A percentile compares a stretch with the other conserved stretches of the same genome.
Evolutionary conservation across 148 eudicot genomes (phyloP).

Genomic region (Beta vulgaris): DNA sequence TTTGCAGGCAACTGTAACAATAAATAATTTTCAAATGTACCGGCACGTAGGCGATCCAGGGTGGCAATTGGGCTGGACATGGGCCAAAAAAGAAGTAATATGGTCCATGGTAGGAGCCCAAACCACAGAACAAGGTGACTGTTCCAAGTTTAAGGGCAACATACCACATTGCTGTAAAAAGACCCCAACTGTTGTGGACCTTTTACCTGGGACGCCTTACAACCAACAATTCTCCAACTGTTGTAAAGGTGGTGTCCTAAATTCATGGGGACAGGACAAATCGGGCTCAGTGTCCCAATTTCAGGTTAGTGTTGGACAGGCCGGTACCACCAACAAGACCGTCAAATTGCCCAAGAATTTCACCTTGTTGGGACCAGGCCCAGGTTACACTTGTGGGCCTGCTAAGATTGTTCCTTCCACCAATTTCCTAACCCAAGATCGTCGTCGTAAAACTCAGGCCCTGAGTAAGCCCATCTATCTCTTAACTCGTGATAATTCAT

Average conservation of each 20-base stretch:
- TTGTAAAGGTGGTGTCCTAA: slow-evolving; percentile 75
- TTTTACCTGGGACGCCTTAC: slow-evolving; percentile 76
- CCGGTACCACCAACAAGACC: slow-evolving; percentile 69
- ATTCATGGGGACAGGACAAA: slow-evolving; percentile 84
- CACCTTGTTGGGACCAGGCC: slow-evolving; percentile 86
- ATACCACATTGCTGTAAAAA: slow-evolving; percentile 80
- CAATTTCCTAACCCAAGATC: slow-evolving; percentile 49
- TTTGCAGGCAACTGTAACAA: slow-evolving; percentile 61
- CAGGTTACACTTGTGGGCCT: slow-evolving; percentile 94
- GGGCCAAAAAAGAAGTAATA: slow-evolving; percentile 92
- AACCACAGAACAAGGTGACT: slow-evolving; percentile 86
- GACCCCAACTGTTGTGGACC: slow-evolving; percentile 71
- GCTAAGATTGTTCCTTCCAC: slow-evolving; percentile 86
- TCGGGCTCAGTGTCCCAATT: slow-evolving; percentile 53
- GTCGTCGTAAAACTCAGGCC: slow-evolving; percentile 76
- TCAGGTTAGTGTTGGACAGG: slow-evolving; percentile 82
- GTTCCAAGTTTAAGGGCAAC: slow-evolving; percentile 85
- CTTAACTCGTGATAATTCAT: not conserved
- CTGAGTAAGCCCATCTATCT: slow-evolving; percentile 42
- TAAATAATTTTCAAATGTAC: slow-evolving; percentile 88
- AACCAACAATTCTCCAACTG: slow-evolving; percentile 79
- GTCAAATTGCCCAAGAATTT: slow-evolving; percentile 79
- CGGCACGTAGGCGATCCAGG: slow-evolving; percentile 77
- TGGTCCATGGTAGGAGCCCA: slow-evolving; percentile 91
- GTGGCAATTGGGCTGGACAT: slow-evolving; percentile 87